phyloP scores from a whole-genome alignment of 2,329 filamentous ascomycete genomes.

The Fusarium phyllophilum region DNA sequence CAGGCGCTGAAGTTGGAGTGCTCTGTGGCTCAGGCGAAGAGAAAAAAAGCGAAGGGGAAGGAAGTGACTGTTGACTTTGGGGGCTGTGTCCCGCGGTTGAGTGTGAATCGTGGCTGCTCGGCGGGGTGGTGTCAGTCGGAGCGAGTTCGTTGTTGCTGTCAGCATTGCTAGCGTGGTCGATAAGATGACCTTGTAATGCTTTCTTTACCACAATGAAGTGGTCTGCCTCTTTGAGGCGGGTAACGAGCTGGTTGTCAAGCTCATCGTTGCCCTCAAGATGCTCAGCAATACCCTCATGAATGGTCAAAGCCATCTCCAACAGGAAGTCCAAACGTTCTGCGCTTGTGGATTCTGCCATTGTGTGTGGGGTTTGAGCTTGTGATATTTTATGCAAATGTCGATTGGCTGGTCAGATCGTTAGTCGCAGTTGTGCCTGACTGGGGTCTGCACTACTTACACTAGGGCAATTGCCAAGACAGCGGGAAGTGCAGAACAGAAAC shows the following conservation, averaged over 20 bases:
- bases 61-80: fast-evolving
- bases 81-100: too few relatives aligned
- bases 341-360: background rate
- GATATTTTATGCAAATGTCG: background rate
- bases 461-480: background rate
- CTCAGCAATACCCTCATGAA: background rate
- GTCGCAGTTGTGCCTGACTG: background rate
- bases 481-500: too few relatives aligned
- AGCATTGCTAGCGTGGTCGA: background rate
- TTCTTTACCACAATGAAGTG: background rate
- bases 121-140: background rate
- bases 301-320: background rate
- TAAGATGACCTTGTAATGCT: background rate
- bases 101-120: fast-evolving
- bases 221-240: background rate
- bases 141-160: too few relatives aligned
- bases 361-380: fast-evolving
- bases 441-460: background rate
- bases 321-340: background rate
- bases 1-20: too few relatives aligned
- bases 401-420: background rate
- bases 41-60: background rate
- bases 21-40: background rate
- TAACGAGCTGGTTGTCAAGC: background rate
- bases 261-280: background rate